phyloP scores from a whole-genome alignment of 2,329 filamentous ascomycete species.

The Amesomyces nigricolor region DNA sequence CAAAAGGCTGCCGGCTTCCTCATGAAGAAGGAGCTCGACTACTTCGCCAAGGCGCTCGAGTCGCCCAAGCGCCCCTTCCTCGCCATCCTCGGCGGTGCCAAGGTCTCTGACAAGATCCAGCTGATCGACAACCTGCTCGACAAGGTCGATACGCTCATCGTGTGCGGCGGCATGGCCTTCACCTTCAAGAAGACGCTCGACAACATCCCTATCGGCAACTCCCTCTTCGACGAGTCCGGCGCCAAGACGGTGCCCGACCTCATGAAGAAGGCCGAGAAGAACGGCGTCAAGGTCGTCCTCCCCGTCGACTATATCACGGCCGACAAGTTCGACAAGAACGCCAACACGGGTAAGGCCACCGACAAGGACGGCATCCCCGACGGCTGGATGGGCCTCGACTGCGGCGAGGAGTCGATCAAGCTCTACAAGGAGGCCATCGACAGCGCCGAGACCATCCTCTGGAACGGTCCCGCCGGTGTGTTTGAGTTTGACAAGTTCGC shows the following conservation, averaged over 20 bases:
- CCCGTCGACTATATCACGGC: constrained; percentile 94
- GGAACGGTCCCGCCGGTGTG: constrained; percentile 96
- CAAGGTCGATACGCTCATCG: constrained; percentile 94
- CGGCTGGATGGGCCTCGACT: constrained; percentile 97
- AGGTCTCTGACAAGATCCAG: constrained; percentile 99
- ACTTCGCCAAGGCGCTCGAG: constrained; percentile 97
- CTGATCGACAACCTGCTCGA: constrained; percentile 97
- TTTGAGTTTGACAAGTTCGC: constrained; percentile 97
- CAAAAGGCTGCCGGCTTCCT: constrained; percentile 98
- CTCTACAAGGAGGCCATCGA: constrained; percentile 83
- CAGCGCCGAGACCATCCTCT: constrained; percentile 91
- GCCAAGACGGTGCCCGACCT: constrained; percentile 84
- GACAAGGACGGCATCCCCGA: constrained; percentile 89
- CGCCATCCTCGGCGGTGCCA: constrained; percentile 94
- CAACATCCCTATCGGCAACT: constrained; percentile 81
- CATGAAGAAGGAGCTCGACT: constrained; percentile 99
- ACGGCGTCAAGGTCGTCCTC: constrained; percentile 91
- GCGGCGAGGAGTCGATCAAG: constrained; percentile 80
- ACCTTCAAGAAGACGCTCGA: constrained; percentile 99
- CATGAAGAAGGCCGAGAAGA: constrained; percentile 91
- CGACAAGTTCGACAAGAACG: constrained; percentile 88
- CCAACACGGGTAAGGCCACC: constrained; percentile 72
- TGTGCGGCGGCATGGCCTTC: constrained; percentile 98
- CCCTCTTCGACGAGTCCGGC: constrained; percentile 88
- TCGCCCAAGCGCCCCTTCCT: constrained; percentile 92